Evolutionary conservation across 345 rosid species (phyloP).

Genomic region (Turritis glabra): DNA sequence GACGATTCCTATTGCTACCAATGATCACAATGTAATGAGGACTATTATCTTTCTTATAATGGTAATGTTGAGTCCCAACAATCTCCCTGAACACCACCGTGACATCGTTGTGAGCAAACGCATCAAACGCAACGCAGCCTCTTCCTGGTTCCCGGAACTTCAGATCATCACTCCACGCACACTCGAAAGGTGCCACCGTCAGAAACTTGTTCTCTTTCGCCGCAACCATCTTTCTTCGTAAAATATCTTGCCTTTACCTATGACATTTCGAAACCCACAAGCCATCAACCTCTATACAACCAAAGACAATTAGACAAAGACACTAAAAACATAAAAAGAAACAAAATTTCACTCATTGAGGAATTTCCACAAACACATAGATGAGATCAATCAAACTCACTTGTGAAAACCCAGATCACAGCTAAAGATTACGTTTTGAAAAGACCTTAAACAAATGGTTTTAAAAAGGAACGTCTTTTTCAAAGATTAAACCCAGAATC

Average conservation of each 20-base stretch:
- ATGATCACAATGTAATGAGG: conserved; percentile 96
- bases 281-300: conserved; percentile 37
- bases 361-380: conserved; percentile 16
- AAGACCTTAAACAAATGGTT: conserved; percentile 1
- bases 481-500: conserved; percentile 41
- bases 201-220: conserved; percentile 67
- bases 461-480: conserved; percentile 31
- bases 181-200: conserved; percentile 97
- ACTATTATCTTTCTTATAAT: conserved; percentile 82
- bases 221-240: conserved; percentile 43
- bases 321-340: neutral
- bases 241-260: conserved; percentile 19
- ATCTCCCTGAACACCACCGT: conserved; percentile 95
- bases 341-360: conserved; percentile 6
- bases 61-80: conserved; percentile 90
- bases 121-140: conserved; percentile 96
- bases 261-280: conserved; percentile 15
- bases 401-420: conserved; percentile 17
- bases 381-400: conserved; percentile 11
- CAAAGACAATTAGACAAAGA: neutral
- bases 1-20: conserved; percentile 88
- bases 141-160: conserved; percentile 89
- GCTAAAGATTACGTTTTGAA: neutral
- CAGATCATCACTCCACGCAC: conserved; percentile 96
- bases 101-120: conserved; percentile 92